Evolutionary conservation across 805 yeast species (phyloP), one percentile per base, ranked within the genome.

Genomic region (Jamesozyma jinghongensis): DNA sequence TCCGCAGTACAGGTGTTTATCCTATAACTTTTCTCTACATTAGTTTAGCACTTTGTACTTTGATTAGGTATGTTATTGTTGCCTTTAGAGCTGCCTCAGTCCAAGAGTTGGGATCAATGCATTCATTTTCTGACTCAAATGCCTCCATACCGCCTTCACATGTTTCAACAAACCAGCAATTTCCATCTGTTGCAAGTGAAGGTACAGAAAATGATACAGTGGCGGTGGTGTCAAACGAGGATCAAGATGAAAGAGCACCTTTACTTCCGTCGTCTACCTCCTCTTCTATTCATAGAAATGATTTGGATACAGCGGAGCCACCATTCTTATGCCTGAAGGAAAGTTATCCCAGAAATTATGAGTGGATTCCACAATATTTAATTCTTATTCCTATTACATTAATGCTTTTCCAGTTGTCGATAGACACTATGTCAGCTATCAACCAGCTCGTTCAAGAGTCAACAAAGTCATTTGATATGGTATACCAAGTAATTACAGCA

Each of bases 321-420:
- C n/a, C n/a, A n/a, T 10, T 22, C 26, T 22, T 7, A 22, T 22
- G 26, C 10, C 10, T 7, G 10, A 22, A 22, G 26, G 26, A 6
- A 22, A 5, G 37, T 34, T 22, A 13, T 17, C 28, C 20, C 27
- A 8, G 19, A 36, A 73, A 79, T 32, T 85, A 81, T 54, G 94
- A 82, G 52, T 87, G 96, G 95, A 69, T 80, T 13, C 48, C 85
- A 14, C 95, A 87, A 57, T 85, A 75, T 52, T 48, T 84, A 26
- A 46, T 79, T 1, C 56, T 81, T 14, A 85, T 81, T 12, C 95
- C 96, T 2, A 39, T 81, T 12, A 63, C 81, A 1, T 64, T 78
- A 3, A 53, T 80, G 28, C 53, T 79, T n/a, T 71, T 75, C 50
- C 71, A 74, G 41, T 61, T 70, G 29, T 79, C 81, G 5, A 45